Evolutionary conservation across 257 asterid species (phyloP).

Genomic region (Forsythia suspensa): DNA sequence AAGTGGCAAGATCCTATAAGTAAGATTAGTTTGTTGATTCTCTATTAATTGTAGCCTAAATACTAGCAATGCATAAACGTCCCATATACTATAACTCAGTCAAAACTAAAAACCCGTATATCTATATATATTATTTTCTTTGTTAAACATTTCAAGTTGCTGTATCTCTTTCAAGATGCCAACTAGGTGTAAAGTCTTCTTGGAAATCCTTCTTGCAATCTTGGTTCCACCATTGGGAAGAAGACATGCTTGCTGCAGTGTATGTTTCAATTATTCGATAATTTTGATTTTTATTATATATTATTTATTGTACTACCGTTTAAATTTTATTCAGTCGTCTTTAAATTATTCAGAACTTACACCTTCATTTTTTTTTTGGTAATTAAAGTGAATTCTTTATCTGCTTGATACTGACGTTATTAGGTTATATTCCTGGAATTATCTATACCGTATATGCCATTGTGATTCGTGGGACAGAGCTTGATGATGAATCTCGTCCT

Average conservation of each 20-base stretch:
- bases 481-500: slow-evolving; percentile 39
- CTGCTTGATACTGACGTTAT: slow-evolving; percentile 51
- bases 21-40: neutral
- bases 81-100: neutral
- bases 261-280: neutral
- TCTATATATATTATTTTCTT: neutral
- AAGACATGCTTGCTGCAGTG: slow-evolving; percentile 39
- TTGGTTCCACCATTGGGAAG: slow-evolving; percentile 37
- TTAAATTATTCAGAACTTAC: no score
- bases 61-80: slow-evolving; percentile 22
- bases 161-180: slow-evolving; percentile 34
- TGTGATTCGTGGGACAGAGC: slow-evolving; percentile 35
- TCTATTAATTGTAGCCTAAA: slow-evolving; percentile 20
- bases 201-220: slow-evolving; percentile 39
- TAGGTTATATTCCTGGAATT: slow-evolving; percentile 66
- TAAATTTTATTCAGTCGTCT: no score
- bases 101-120: neutral
- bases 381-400: slow-evolving; percentile 60
- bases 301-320: no score
- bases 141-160: neutral
- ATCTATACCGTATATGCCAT: slow-evolving; percentile 59
- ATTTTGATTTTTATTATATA: neutral
- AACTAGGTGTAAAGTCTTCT: slow-evolving; percentile 40
- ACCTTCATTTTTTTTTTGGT: no score
- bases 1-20: neutral